Base-by-base conservation (phyloP, 352 stramenopile species). In the Globisporangium spinosum region DNA sequence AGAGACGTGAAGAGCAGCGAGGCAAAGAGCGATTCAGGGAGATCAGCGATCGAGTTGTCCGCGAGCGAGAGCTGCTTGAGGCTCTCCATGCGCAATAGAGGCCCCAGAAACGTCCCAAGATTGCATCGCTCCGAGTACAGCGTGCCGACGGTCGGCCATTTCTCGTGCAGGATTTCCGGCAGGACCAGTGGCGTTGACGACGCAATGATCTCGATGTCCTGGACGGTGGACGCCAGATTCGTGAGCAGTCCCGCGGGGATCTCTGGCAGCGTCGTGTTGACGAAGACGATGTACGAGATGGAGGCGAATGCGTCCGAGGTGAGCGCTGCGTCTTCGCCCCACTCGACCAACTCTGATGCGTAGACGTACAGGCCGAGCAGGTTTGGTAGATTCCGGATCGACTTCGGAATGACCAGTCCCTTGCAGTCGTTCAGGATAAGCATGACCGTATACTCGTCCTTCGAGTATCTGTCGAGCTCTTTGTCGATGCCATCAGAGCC, bases 201-300 rank as follows among this genome's bases (percentile, higher is more conserved):
- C 15, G 10, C 12, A 32, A 65, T 49, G 60, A 65, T 65, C 60
- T 65, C 60, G 17, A 65, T 58, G 60, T 65, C 60, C 27, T 65
- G 60, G 20, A 65, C 60, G 3, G 60, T 65, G 20, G 60, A 22
- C 29, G 60, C 60, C 43, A 65, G 45, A 22, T 65, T 65, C 45
- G 29, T 35, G 60, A 65, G 45, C 45, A 65, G n/a, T 6, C 60
- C 60, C 27, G 17, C 9, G 3, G 43, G 59, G 27, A 65, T 58
- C n/a, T 10, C 10, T 13, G 59, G 2, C 43, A 58, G 17, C 0
- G 2, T 47, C 27, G 43, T 47, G 59, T 65, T 65, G 13, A 58
- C 59, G 34, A 65, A 58, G 25, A 65, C 27, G 27, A 65, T 17
- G 59, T 65, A 65, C 59, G 43, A 58, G 59, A 65, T 65, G 25